phyloP scores from a whole-genome alignment of 352 stramenopile genomes.

The Vaucheria bursata region DNA sequence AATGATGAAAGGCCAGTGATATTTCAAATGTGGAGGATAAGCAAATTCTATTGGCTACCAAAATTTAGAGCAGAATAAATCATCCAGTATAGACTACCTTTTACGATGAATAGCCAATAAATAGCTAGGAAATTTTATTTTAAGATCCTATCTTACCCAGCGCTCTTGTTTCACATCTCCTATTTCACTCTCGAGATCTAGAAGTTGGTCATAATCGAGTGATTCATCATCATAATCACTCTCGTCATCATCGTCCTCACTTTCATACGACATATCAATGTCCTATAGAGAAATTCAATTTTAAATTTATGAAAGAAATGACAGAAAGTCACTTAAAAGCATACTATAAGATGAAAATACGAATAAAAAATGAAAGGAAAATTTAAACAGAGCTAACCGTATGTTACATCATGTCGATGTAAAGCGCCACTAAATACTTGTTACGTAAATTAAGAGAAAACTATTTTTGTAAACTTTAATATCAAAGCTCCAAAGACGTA shows the following conservation, averaged over 20 bases:
- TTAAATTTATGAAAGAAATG: neutral
- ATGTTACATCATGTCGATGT: neutral
- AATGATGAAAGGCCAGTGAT: no score
- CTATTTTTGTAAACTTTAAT: neutral
- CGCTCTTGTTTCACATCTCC: constrained; percentile 41
- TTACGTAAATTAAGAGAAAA: neutral
- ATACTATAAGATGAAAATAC: neutral
- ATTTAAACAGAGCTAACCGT: neutral
- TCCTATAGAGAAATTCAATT: neutral
- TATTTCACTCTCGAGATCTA: constrained; percentile 39
- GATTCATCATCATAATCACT: neutral
- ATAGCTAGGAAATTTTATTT: no score
- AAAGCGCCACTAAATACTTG: neutral
- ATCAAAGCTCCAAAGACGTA: neutral
- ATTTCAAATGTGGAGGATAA: no score
- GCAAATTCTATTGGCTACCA: no score
- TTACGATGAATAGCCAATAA: neutral
- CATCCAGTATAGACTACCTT: neutral
- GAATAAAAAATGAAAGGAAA: neutral
- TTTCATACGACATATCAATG: neutral
- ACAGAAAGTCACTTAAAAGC: neutral
- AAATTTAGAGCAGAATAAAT: neutral
- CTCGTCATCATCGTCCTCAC: neutral
- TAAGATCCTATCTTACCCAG: constrained; percentile 17
- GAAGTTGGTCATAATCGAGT: constrained; percentile 7